Evolutionary conservation across 169 alveolate genomes (phyloP).

Genomic region (Plasmodium gonderi): DNA sequence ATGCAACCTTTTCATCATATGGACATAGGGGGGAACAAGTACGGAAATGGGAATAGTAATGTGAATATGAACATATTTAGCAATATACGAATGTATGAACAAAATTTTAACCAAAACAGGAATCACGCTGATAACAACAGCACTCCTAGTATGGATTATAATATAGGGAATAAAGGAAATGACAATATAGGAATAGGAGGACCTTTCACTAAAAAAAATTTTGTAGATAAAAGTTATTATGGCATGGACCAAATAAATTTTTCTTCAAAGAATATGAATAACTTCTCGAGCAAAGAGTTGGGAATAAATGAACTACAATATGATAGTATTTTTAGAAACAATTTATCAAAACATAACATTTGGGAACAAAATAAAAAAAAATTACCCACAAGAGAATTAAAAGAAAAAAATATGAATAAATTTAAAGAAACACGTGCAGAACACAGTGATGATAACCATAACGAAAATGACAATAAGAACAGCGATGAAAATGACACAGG

Average conservation of each 20-base stretch:
- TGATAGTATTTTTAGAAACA: conserved; percentile 1
- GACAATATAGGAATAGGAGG: conserved; percentile 12
- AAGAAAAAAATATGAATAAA: conserved; percentile 34
- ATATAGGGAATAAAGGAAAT: background rate
- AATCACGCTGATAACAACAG: background rate
- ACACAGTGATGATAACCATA: conserved; percentile 6
- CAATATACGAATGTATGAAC: conserved; percentile 39
- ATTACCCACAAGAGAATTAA: conserved; percentile 11
- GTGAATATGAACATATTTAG: conserved; percentile 27
- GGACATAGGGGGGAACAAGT: conserved; percentile 10
- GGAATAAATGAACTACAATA: background rate
- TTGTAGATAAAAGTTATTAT: conserved; percentile 6
- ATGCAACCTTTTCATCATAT: conserved; percentile 27
- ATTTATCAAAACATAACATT: background rate
- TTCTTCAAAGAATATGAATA: conserved; percentile 11
- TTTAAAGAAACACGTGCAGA: conserved; percentile 5
- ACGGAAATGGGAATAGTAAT: conserved; percentile 13
- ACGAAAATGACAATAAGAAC: background rate
- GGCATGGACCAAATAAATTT: conserved; percentile 7
- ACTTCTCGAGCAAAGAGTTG: conserved; percentile 4
- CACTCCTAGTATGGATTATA: background rate
- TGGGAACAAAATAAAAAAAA: conserved; percentile 19
- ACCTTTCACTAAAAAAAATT: conserved; percentile 16
- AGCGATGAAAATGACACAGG: background rate
- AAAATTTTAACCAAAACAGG: background rate